phyloP scores from a whole-genome alignment of 495 filamentous ascomycete species.

The Podospora tetraspora region DNA sequence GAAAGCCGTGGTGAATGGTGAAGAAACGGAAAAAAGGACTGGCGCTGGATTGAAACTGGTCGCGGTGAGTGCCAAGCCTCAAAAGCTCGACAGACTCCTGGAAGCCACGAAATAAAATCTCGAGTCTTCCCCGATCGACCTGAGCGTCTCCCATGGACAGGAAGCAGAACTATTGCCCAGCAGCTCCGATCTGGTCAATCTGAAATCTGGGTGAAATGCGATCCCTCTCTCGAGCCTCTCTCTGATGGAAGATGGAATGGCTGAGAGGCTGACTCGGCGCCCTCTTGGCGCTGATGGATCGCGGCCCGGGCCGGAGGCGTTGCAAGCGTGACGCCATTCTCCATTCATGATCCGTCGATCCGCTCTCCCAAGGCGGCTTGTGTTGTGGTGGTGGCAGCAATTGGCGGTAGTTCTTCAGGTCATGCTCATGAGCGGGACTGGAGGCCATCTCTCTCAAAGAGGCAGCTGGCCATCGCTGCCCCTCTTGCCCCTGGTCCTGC shows the following conservation, averaged over 20 bases:
- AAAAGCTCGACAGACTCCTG: too few relatives aligned
- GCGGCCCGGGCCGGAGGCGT: background rate
- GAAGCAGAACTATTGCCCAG: too few relatives aligned
- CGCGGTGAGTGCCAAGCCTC: too few relatives aligned
- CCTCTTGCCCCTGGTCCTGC: constrained; percentile 5
- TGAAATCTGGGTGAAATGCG: too few relatives aligned
- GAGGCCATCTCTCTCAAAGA: background rate
- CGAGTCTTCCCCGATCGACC: too few relatives aligned
- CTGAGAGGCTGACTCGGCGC: background rate
- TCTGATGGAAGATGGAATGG: too few relatives aligned
- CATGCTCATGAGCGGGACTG: background rate
- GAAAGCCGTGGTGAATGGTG: background rate
- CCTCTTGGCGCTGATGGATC: background rate
- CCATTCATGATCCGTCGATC: background rate
- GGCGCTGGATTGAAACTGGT: too few relatives aligned
- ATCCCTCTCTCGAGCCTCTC: too few relatives aligned
- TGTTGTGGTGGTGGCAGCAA: background rate
- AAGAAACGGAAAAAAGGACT: background rate
- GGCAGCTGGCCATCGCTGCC: constrained; percentile 3
- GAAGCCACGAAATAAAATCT: too few relatives aligned
- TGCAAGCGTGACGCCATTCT: background rate
- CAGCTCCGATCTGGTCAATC: too few relatives aligned
- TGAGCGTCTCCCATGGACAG: background rate
- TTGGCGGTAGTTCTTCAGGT: background rate
- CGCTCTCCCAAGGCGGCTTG: background rate